Base-by-base conservation (phyloP, 805 yeast species). In the Torulaspora microellipsoides region DNA sequence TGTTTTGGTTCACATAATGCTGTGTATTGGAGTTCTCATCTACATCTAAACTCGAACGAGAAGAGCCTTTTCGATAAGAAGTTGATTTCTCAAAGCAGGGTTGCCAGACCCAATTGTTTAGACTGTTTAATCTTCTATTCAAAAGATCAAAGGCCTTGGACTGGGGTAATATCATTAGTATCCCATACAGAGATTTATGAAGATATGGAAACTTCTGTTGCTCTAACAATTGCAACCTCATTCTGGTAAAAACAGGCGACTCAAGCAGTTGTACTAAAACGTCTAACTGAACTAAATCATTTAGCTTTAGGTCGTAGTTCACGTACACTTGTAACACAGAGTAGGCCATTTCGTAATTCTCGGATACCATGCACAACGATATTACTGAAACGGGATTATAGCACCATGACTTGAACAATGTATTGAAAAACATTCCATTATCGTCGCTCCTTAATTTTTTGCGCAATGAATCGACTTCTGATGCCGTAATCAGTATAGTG, bases 151-250 rank as follows among this genome's bases (percentile, higher is more conserved):
- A 93, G 0, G 98, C 95, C 10, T 86, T 76, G 0, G 96, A 87
- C 61, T 93, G 99, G 0, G 99, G 99, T 38, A 93, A 66, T 4
- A 93, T 73, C 99, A 93, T 93, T 46, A 93, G 69, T 27, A 93
- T 75, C 1, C 98, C 99, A 61, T 88, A 93, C 27, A 93, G 73
- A 41, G 96, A 85, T 59, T 88, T 87, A 71, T 83, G 86, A 28
- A 93, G 67, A 56, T 76, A 85, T 1, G 95, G 95, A 59, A 85
- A 76, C 49, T 76, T 78, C 37, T 82, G 86, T 1, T 96, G 96
- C 57, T 87, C 95, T 36, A 93, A 68, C n/a, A 93, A 69, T 64
- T 91, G 96, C 42, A 93, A 69, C 46, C 99, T 76, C 50, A 90
- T 72, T 54, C 85, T 81, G 14, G 95, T 83, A 63, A 93, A 90